Evolutionary conservation across 768 basidiomycete genomes (phyloP).

Genomic region (Rhodocollybia butyracea): DNA sequence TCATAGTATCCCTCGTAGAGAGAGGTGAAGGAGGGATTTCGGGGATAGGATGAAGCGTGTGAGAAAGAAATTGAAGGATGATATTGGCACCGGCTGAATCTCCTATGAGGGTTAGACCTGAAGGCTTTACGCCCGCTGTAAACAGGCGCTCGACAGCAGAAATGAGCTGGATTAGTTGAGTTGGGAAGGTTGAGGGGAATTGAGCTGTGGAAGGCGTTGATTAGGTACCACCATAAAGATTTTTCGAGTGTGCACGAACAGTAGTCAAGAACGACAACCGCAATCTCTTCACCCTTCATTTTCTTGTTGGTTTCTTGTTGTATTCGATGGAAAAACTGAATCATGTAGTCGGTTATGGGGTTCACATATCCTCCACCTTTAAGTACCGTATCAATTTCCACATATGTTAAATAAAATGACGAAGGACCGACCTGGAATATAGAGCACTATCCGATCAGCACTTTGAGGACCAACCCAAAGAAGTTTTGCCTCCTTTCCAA

Average conservation of each 20-base stretch:
- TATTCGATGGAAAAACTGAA: constrained; percentile 27
- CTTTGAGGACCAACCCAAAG: constrained; percentile 30
- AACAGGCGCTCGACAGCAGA: constrained; percentile 25
- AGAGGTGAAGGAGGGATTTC: constrained; percentile 19
- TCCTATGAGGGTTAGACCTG: constrained; percentile 28
- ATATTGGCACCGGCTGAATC: constrained; percentile 34
- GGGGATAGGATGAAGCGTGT: constrained; percentile 27
- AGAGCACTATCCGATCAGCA: constrained; percentile 29
- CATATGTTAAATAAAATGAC: neutral
- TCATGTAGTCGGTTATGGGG: constrained; percentile 15
- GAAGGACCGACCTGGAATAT: constrained; percentile 16
- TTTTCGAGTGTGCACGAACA: constrained; percentile 16
- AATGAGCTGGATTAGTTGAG: constrained; percentile 24
- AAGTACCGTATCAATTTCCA: neutral
- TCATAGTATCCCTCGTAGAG: neutral
- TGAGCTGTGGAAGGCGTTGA: constrained; percentile 15
- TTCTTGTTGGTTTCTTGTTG: constrained; percentile 18
- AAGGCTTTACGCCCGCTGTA: constrained; percentile 24
- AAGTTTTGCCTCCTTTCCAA: constrained; percentile 22
- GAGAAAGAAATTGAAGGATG: constrained; percentile 25
- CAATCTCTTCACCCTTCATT: constrained; percentile 15
- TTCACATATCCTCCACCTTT: constrained; percentile 30
- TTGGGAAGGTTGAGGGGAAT: constrained; percentile 25
- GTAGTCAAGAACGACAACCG: constrained; percentile 28
- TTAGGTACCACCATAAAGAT: neutral